Evolutionary conservation across 1,284 basidiomycete species (phyloP).

Genomic region (Ustilago loliicola): DNA sequence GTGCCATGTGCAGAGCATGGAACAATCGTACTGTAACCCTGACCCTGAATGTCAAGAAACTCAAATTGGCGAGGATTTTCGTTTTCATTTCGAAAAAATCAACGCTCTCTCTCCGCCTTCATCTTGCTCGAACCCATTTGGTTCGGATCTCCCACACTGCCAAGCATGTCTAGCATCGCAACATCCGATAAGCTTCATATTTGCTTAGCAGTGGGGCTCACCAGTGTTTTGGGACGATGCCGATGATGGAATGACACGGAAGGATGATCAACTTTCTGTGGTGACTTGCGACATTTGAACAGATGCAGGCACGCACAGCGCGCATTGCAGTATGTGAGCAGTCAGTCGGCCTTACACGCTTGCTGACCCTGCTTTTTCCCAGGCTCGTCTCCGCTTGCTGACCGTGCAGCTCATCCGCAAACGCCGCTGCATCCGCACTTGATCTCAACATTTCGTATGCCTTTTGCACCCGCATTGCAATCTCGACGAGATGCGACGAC

Average conservation of each 20-base stretch:
- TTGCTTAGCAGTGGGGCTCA: background rate
- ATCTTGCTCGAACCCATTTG: no score
- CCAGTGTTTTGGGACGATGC: background rate
- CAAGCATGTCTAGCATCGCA: slow-evolving; percentile 2
- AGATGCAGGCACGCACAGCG: background rate
- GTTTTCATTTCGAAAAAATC: no score
- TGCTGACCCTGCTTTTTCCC: background rate
- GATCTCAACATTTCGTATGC: background rate
- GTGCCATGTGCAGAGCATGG: no score
- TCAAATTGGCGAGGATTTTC: no score
- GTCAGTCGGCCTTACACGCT: background rate
- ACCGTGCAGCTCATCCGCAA: background rate
- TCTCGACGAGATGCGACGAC: background rate
- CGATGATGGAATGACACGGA: background rate
- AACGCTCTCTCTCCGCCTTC: no score
- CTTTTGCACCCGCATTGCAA: background rate
- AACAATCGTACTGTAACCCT: no score
- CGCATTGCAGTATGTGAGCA: no score
- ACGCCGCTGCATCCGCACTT: background rate
- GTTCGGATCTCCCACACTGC: background rate
- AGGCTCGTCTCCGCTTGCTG: background rate
- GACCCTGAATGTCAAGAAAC: no score
- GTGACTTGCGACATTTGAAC: background rate
- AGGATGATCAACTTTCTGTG: background rate
- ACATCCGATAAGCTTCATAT: background rate